Evolutionary conservation across 2,329 filamentous ascomycete species (phyloP).

Genomic region (Colletotrichum horii): DNA sequence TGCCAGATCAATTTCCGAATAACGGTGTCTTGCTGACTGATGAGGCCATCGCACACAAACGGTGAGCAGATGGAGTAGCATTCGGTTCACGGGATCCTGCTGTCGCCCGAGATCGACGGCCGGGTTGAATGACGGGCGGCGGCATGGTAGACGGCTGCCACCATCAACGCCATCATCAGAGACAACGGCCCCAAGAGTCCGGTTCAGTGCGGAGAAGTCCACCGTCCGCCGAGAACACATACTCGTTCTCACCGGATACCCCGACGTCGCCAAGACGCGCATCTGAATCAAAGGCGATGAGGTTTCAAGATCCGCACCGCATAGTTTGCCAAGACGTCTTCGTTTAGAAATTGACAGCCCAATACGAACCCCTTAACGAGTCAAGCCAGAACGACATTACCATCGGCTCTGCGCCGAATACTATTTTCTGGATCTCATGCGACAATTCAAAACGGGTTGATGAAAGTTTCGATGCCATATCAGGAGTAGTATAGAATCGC

Average conservation of each 20-base stretch:
- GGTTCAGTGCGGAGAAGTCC: background rate
- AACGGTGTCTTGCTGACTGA: background rate
- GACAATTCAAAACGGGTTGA: background rate
- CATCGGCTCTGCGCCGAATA: background rate
- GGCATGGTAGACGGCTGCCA: background rate
- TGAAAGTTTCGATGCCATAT: background rate
- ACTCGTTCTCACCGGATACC: background rate
- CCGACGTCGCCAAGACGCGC: background rate
- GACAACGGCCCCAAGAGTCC: background rate
- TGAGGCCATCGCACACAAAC: background rate
- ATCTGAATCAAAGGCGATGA: background rate
- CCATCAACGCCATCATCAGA: background rate
- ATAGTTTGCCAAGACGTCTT: background rate
- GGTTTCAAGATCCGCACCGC: constrained; percentile 11
- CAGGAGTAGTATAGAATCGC: background rate
- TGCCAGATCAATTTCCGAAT: background rate
- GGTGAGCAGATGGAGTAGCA: background rate
- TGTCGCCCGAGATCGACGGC: background rate
- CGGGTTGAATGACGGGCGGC: background rate
- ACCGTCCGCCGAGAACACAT: background rate
- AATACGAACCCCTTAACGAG: background rate
- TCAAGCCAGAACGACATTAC: background rate
- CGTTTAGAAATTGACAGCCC: background rate
- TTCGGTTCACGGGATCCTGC: background rate
- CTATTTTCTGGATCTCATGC: background rate